Evolutionary conservation across 1,284 basidiomycete species (phyloP), one percentile per base, ranked within the genome.

Genomic region (Microbotryum saponariae): DNA sequence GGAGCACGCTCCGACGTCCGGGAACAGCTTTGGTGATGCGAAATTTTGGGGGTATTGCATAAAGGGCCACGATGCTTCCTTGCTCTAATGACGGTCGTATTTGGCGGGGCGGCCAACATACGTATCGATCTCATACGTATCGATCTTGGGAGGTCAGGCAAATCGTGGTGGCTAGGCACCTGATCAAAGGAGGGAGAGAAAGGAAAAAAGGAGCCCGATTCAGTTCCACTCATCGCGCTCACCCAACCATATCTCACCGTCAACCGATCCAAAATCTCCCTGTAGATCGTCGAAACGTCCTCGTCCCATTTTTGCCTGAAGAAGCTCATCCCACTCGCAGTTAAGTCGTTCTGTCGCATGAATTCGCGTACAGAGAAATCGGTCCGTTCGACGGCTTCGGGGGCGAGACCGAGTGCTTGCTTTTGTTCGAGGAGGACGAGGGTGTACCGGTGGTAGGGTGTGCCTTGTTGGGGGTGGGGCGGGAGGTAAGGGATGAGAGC

Each of bases 361-460:
- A 90, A 91, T 20, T 76, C 76, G 50, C 87, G 80, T 37, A 88
- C 78, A 74, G 85, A 75, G 73, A 92, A 90, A 14, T 79, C 78
- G 8, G 77, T 74, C 31, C 87, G 81, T 27, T 79, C 76, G 2
- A 75, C 69, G 16, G 78, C 78, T 5, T 63, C 52, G 18, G 76
- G 75, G 54, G 74, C 66, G 7, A 74, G 70, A 16, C 21, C 25
- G 16, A 57, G 18, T 5, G 49, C 33, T 9, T 29, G 0, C 33
- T 73, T 67, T 70, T 94, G 90, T n/a, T 84, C 85, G 55, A 92
- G 80, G 31, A 93, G 78, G 23, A 93, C 76, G 29, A 85, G 70
- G 2, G 84, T 83, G 75, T 92, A 93, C 59, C 91, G 86, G 76
- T 93, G 91, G 76, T 90, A 91, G 0, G 83, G 83, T 6, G 89